phyloP scores from a whole-genome alignment of 441 rosid species.

The Croton laevigatus region DNA sequence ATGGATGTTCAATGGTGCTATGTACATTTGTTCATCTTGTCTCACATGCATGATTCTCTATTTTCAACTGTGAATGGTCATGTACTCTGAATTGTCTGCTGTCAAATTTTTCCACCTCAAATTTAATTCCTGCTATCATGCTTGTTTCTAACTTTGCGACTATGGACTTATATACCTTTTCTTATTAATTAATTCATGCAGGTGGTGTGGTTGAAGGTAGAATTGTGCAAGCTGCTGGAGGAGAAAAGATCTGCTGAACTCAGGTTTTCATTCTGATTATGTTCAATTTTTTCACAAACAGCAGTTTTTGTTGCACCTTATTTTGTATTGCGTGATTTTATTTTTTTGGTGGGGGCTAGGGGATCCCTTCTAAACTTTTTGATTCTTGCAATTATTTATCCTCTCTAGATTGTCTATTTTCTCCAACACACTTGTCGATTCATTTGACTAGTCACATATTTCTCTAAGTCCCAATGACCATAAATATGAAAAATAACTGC shows the following conservation, averaged over 20 bases:
- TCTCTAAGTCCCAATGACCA: neutral
- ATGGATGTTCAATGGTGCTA: slow-evolving; percentile 5
- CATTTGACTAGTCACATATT: neutral
- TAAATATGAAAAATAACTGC: neutral
- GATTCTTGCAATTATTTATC: too few relatives aligned
- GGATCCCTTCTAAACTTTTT: too few relatives aligned
- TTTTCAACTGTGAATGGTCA: neutral
- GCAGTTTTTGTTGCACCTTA: neutral
- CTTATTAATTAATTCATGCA: slow-evolving; percentile 31
- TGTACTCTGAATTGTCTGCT: neutral
- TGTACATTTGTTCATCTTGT: neutral
- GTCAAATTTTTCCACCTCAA: neutral
- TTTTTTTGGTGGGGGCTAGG: too few relatives aligned
- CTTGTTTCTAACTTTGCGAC: slow-evolving; percentile 10
- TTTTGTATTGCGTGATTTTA: neutral
- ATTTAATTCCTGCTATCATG: neutral
- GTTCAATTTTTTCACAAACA: neutral
- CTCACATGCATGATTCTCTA: neutral
- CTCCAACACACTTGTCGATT: neutral
- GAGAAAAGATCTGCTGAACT: slow-evolving; percentile 92
- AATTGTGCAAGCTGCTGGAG: slow-evolving; percentile 90
- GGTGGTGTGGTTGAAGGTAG: slow-evolving; percentile 94
- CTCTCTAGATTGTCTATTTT: neutral
- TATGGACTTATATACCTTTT: slow-evolving; percentile 12
- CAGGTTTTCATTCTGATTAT: slow-evolving; percentile 45